Conservation (phyloP, 352 stramenopile genomes). For the Peronospora belbahrii region DNA sequence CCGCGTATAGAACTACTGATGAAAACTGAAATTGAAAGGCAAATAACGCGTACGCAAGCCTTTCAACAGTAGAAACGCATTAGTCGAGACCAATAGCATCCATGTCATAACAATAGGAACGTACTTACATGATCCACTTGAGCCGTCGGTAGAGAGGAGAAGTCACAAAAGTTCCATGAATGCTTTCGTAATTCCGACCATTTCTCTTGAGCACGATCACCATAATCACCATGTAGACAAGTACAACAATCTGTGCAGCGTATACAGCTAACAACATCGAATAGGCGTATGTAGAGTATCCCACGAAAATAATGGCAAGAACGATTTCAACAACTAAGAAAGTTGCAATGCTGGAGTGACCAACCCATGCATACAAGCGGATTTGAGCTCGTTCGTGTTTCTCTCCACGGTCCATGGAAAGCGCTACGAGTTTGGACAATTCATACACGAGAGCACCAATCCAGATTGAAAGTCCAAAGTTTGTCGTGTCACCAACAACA, state of each 20-base stretch:
- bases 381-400: constrained; percentile 28
- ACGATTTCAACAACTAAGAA: constrained; percentile 20
- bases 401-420: constrained; percentile 33
- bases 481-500: constrained; percentile 21
- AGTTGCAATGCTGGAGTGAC: constrained; percentile 11
- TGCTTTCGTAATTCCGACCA: constrained; percentile 33
- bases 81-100: no score
- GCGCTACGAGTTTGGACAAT: constrained; percentile 26
- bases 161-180: constrained; percentile 35
- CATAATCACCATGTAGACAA: constrained; percentile 27
- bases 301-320: constrained; percentile 12
- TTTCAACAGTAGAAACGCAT: not conserved
- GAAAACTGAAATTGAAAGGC: constrained; percentile 45
- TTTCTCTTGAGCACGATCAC: constrained; percentile 28
- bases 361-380: constrained; percentile 21
- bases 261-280: constrained; percentile 20
- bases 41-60: constrained; percentile 36
- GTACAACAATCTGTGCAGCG: constrained; percentile 20
- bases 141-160: constrained; percentile 41
- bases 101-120: not conserved
- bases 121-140: constrained; percentile 37
- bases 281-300: constrained; percentile 30
- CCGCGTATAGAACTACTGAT: constrained; percentile 33
- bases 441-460: constrained; percentile 36
- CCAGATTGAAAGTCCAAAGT: constrained; percentile 30